Evolutionary conservation across 352 stramenopile genomes (phyloP).

Genomic region (Pythium dissimile): DNA sequence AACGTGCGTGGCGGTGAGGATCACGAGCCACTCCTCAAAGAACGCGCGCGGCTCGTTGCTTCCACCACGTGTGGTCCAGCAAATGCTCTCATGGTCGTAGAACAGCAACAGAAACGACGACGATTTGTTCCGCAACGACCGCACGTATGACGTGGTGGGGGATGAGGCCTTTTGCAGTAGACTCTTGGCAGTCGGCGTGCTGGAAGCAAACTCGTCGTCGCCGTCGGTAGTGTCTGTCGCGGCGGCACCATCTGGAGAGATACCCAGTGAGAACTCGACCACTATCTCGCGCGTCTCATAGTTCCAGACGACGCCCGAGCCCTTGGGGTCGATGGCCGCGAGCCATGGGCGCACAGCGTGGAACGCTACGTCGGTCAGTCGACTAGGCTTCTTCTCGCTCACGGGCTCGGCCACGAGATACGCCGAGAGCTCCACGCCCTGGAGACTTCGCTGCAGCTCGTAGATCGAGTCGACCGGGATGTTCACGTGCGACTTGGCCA

Average conservation of each 20-base stretch:
- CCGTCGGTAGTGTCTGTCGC: slow-evolving; percentile 15
- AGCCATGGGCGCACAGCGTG: slow-evolving; percentile 67
- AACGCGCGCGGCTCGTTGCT: slow-evolving; percentile 34
- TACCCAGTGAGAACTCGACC: slow-evolving; percentile 60
- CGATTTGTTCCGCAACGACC: slow-evolving; percentile 35
- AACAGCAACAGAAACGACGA: slow-evolving; percentile 62
- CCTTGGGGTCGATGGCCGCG: slow-evolving; percentile 61
- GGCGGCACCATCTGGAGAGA: slow-evolving; percentile 33
- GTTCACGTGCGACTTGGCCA: slow-evolving; percentile 18
- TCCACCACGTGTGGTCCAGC: slow-evolving; percentile 34
- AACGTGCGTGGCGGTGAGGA: slow-evolving; percentile 55
- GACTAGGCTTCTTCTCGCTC: slow-evolving; percentile 71
- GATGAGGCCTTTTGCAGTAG: slow-evolving; percentile 38
- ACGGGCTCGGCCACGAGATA: slow-evolving; percentile 47
- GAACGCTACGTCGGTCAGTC: slow-evolving; percentile 58
- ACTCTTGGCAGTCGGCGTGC: slow-evolving; percentile 25
- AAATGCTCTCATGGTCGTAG: slow-evolving; percentile 70
- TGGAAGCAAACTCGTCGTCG: slow-evolving; percentile 13
- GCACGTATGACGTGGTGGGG: slow-evolving; percentile 51
- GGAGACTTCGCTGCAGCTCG: slow-evolving; percentile 47
- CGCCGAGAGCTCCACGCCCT: slow-evolving; percentile 52
- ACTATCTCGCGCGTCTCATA: slow-evolving; percentile 65
- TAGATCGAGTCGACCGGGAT: slow-evolving; percentile 44
- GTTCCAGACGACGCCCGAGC: slow-evolving; percentile 63
- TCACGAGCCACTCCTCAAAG: slow-evolving; percentile 73